Conservation (phyloP, 2,329 filamentous ascomycete genomes). For the Pseudocercospora pini-densiflorae region DNA sequence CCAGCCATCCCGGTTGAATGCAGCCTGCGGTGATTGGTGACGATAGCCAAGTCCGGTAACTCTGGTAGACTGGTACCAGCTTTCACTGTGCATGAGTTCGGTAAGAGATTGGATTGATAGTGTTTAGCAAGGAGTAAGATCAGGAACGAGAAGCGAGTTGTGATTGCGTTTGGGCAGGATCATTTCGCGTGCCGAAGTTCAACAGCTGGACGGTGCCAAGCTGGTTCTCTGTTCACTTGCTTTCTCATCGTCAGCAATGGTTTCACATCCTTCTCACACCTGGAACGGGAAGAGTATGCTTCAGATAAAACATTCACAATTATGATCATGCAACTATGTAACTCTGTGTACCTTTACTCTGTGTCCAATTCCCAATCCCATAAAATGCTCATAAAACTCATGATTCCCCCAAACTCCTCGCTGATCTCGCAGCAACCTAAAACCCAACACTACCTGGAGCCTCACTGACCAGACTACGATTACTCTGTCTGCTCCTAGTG, state of each 20-base stretch:
- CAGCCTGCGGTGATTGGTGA: background rate
- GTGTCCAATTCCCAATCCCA: slow-evolving; percentile 7
- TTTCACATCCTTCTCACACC: too few relatives aligned
- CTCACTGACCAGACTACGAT: slow-evolving; percentile 39
- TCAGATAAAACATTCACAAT: background rate
- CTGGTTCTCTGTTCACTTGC: background rate
- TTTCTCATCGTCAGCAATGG: too few relatives aligned
- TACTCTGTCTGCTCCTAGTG: slow-evolving; percentile 26
- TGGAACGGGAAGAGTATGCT: too few relatives aligned
- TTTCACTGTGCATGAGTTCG: background rate
- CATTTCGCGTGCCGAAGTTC: background rate
- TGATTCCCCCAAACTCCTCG: slow-evolving; percentile 10
- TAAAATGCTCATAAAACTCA: slow-evolving; percentile 13
- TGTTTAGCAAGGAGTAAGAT: slow-evolving; percentile 6
- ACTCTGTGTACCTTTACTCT: background rate
- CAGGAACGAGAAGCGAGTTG: background rate
- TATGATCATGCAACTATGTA: background rate
- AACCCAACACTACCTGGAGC: slow-evolving; percentile 29
- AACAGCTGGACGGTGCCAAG: background rate
- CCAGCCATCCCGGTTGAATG: slow-evolving; percentile 7
- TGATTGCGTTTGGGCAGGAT: too few relatives aligned
- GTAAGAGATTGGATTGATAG: slow-evolving; percentile 5
- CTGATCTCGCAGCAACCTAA: slow-evolving; percentile 15
- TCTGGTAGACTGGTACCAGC: slow-evolving; percentile 1
- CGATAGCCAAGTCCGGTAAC: background rate